These are phyloP conservation scores for Penicillium angulare DNA, from an alignment of 495 filamentous ascomycete species.

Conservation along the genomic window DNA sequence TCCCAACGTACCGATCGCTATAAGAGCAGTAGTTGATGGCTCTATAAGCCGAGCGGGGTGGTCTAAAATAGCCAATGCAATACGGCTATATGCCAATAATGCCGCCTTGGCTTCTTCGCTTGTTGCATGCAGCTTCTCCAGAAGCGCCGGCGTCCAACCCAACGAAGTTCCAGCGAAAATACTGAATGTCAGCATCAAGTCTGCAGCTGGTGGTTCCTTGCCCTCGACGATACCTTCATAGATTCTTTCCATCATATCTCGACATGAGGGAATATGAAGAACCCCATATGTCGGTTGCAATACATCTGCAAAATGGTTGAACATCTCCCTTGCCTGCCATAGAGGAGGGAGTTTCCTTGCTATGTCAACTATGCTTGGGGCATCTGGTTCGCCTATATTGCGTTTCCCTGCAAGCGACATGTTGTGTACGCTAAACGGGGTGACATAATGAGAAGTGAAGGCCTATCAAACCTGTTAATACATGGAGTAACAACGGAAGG, in stretches of 20 bases:
- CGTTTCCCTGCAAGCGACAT: not conserved
- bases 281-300: conserved; percentile 25
- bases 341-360: conserved; percentile 21
- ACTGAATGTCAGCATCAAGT: conserved; percentile 20
- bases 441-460: conserved; percentile 10
- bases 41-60: conserved; percentile 11
- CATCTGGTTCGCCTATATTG: not conserved
- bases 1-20: conserved; percentile 18
- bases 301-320: conserved; percentile 21
- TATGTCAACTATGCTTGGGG: conserved; percentile 2
- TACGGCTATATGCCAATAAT: conserved; percentile 17
- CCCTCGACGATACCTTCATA: conserved; percentile 23
- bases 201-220: conserved; percentile 7
- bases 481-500: not conserved
- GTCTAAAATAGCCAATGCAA: conserved; percentile 23
- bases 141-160: conserved; percentile 20
- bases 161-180: conserved; percentile 26
- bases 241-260: conserved; percentile 17
- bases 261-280: conserved; percentile 27
- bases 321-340: conserved; percentile 20
- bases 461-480: not conserved
- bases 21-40: conserved; percentile 24
- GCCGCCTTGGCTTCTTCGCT: conserved; percentile 18
- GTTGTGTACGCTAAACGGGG: conserved; percentile 11
- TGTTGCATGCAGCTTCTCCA: conserved; percentile 20